Base-by-base conservation (phyloP, 2,329 filamentous ascomycete genomes). In the Akanthomyces dipterigenus region DNA sequence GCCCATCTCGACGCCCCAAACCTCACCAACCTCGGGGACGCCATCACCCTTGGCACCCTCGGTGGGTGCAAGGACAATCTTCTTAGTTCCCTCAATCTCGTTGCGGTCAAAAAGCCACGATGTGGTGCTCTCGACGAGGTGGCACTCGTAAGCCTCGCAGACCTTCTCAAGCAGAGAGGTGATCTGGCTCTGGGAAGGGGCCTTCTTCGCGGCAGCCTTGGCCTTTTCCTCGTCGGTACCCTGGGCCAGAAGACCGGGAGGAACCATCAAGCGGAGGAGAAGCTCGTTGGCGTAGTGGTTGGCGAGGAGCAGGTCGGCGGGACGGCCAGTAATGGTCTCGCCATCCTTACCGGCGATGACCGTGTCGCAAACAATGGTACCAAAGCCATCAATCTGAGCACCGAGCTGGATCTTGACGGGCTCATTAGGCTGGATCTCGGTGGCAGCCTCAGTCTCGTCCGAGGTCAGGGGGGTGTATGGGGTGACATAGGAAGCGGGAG, bases 351-450 rank as follows among this genome's bases (percentile, higher is more conserved):
- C 84, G 56, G 96, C 88, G 63, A 97, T 76, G 67, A 98, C 82
- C 63, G 91, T 96, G 77, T 97, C 90, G 79, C 95, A 97, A 69
- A 97, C 90, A 73, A 99, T 97, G 68, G 93, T 90, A 69, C 91
- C 92, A 72, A 98, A 96, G 60, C 95, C 95, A 78, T 98, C 91
- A 66, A 99, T 97, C 80, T 99, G 95, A 57, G 95, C 95, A 72
- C 95, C 95, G n/a, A 99, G 86, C 80, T 99, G 95, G 75, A 99
- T 95, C 86, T 99, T 99, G 78, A 96, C 84, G 64, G 90, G 79
- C 80, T 99, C 95, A 64, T 88, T 89, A 56, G 88, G 83, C 80
- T 96, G 90, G 69, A 99, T 83, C 71, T 88, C 86, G 54, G 84
- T 82, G 62, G 83, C 84, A 64, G 93, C 91, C 81, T 99, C 95